Evolutionary conservation across 106 monocot species (phyloP), one percentile per base, ranked within the genome.

Genomic region (Dioscorea alata): DNA sequence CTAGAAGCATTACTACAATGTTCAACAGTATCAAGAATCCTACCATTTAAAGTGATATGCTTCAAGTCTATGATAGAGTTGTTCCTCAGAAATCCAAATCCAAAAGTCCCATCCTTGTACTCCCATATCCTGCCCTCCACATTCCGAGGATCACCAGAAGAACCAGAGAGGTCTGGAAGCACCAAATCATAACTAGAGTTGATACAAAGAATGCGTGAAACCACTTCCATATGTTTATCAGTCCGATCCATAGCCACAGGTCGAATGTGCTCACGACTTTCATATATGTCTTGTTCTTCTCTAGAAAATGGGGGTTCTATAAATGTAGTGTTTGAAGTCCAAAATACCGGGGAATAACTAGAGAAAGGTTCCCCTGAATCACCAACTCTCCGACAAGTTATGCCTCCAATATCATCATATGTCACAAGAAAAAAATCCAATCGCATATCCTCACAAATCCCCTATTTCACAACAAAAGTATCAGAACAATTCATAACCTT

Each of bases 121-220:
- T 83, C 80, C 99, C 99, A 93, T 70, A 99, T 73, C 85, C 99
- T 92, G 25, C 93, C 93, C 71, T 93, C 93, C 51, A 76, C 79
- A 76, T 88, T 81, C 68, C 78, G 71, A 28, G 68, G 61, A 75
- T 85, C 74, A 57, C 59, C 76, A 25, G 78, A 74, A 70, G 72
- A 76, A 20, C 76, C 76, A 57, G 78, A 52, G 1, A 86, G 60
- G 50, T 78, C 74, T 14, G 82, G 86, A 22, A 85, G 61, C 25
- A 89, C 82, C 80, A 89, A 35, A 56, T 89, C 86, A 75, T 83
- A 89, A 70, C 76, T 79, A 67, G 83, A 99, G 59, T 77, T 83
- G 59, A 99, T 92, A 49, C 68, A 70, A 17, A 90, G 76, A n/a
- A 90, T 82, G 53, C 83, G 80, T 32, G 90, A 87, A 34, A 93